Base-by-base conservation (phyloP, 2,329 filamentous ascomycete species). In the Pochonia chlamydosporia region DNA sequence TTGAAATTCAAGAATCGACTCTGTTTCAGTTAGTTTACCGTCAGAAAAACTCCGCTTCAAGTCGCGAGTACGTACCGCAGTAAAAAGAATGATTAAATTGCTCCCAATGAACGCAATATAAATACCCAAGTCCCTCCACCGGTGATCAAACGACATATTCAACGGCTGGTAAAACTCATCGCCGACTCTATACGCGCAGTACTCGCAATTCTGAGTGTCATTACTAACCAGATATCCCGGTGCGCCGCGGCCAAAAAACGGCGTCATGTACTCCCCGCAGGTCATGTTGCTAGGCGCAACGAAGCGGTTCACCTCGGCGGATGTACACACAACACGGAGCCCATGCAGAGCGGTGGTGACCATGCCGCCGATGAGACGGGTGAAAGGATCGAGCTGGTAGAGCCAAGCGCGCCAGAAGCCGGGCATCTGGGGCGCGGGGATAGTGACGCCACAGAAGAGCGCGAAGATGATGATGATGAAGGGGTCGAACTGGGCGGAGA, bases 51-150 rank as follows among this genome's bases (percentile, higher is more conserved):
- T n/a, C 21, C 28, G 14, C 28, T 14, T 31, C 35, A 18, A n/a
- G 18, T 39, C 16, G 35, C 36, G 36, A 40, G 20, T 31, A 71
- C 77, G 64, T 68, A 80, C 77, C 37, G 74, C 78, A 40, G 69
- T 7, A 45, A 79, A 69, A 25, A 81, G 59, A 51, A 82, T 77
- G 24, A 87, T 76, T 58, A 93, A 60, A 63, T 95, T 95, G 60
- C 84, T 89, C 13, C 68, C 87, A 45, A 95, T 76, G 59, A 90
- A 95, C 1, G 83, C 85, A 26, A 78, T 56, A 55, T 84, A 85
- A 52, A 95, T 95, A 2, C 89, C 90, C 48, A 93, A 49, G 56
- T 96, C 89, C 47, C 89, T 78, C 89, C 89, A 95, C 14, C 89
- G 72, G 53, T 87, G 67, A 37, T 71, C 69, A 57, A 84, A 95